These are phyloP conservation scores for Senna siamea DNA, from an alignment of 306 rosid species.

Conservation along the genomic window DNA sequence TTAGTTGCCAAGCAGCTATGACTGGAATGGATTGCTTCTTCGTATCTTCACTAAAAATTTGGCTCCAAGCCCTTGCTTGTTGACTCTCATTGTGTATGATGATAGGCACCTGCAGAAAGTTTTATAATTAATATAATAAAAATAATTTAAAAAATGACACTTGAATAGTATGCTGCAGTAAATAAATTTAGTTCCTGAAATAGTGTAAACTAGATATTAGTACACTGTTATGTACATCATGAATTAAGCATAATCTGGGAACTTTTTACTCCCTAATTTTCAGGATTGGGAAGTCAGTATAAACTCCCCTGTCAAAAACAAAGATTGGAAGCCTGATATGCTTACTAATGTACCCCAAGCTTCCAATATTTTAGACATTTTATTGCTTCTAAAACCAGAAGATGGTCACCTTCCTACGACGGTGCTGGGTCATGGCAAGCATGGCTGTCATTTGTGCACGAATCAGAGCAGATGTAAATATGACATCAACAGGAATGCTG, in stretches of 20 bases:
- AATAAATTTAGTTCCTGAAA: constrained; percentile 9
- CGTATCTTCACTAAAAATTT: constrained; percentile 89
- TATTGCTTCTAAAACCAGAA: constrained; percentile 7
- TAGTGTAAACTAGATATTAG: constrained; percentile 23
- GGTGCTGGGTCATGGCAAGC: constrained; percentile 99
- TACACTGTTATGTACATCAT: constrained; percentile 3
- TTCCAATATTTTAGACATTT: constrained; percentile 5
- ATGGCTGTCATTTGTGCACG: constrained; percentile 99
- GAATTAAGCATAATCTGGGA: constrained; percentile 16
- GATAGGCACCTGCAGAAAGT: constrained; percentile 73
- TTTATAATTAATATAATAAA: constrained; percentile 39
- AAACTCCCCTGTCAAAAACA: not conserved
- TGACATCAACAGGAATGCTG: constrained; percentile 90
- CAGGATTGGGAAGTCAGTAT: not conserved
- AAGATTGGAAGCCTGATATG: not conserved
- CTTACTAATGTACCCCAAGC: constrained; percentile 12
- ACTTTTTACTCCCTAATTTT: constrained; percentile 15
- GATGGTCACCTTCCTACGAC: constrained; percentile 74
- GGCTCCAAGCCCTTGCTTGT: constrained; percentile 87
- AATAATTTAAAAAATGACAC: constrained; percentile 25
- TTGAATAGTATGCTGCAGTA: constrained; percentile 16
- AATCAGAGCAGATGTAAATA: constrained; percentile 90
- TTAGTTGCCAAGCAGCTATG: constrained; percentile 82
- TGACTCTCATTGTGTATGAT: constrained; percentile 85
- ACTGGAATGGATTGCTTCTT: constrained; percentile 94